Evolutionary conservation across 2,329 filamentous ascomycete genomes (phyloP).

Genomic region (Hymenoscyphus linearis): DNA sequence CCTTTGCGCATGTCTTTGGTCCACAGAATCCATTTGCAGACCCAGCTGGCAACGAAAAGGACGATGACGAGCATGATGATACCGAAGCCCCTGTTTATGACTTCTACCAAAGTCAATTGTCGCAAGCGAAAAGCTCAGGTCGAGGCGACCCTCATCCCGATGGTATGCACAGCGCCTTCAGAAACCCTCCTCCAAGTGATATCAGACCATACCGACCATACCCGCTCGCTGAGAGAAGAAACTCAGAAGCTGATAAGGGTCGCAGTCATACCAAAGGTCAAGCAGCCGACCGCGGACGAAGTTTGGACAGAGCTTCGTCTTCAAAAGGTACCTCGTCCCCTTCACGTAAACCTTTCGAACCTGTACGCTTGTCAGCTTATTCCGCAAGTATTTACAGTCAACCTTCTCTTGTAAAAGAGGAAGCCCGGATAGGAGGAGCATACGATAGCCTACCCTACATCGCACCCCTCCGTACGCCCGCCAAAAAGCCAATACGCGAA

Average conservation of each 20-base stretch:
- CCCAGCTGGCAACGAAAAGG: background rate
- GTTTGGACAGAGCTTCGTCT: background rate
- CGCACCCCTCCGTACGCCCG: background rate
- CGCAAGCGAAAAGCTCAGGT: background rate
- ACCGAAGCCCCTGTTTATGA: background rate
- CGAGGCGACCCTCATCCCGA: background rate
- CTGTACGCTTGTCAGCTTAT: background rate
- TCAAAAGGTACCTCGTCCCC: background rate
- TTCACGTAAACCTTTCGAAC: background rate
- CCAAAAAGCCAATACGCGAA: background rate
- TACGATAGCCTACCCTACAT: background rate
- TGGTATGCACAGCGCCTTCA: slow-evolving; percentile 13
- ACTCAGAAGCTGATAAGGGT: background rate
- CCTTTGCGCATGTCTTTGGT: background rate
- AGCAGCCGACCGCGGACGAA: background rate
- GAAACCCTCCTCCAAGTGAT: background rate
- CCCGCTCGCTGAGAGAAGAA: background rate
- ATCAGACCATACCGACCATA: background rate
- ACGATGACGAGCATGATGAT: background rate
- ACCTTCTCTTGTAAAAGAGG: no score
- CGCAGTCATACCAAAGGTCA: background rate
- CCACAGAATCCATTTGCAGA: background rate
- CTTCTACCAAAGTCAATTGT: background rate
- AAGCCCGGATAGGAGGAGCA: background rate
- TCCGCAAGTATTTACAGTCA: slow-evolving; percentile 8